These are phyloP conservation scores for Physcomitrellopsis africana DNA, from an alignment of 225 moss, liverwort and hornwort species.

Conservation along the genomic window DNA sequence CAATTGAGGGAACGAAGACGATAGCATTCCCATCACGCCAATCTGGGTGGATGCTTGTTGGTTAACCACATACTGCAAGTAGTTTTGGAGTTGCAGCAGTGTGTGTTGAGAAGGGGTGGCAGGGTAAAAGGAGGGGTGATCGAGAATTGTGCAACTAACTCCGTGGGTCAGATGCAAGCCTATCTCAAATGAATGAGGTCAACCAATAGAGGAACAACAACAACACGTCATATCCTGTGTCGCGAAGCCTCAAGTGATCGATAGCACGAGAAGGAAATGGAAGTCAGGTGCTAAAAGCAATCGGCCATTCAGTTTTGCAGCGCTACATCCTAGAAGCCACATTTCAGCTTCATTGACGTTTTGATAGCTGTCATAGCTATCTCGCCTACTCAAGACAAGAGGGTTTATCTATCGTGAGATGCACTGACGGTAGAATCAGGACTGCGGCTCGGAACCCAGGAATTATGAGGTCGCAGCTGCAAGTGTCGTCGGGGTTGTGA, in stretches of 20 bases:
- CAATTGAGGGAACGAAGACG: conserved; percentile 8
- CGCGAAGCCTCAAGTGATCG: conserved; percentile 12
- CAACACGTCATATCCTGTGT: conserved; percentile 20
- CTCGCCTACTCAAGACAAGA: background rate
- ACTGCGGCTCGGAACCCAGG: background rate
- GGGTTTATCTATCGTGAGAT: background rate
- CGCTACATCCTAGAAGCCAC: background rate
- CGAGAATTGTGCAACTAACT: conserved; percentile 10
- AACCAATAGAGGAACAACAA: conserved; percentile 6
- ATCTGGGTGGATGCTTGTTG: conserved; percentile 19
- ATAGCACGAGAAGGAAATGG: conserved; percentile 17
- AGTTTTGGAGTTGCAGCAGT: conserved; percentile 4
- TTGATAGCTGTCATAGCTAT: conserved; percentile 11
- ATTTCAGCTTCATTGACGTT: conserved; percentile 4
- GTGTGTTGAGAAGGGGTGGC: conserved; percentile 6
- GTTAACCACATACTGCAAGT: conserved; percentile 15
- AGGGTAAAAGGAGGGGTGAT: conserved; percentile 13
- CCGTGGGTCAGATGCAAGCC: conserved; percentile 20
- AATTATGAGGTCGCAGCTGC: conserved; percentile 14
- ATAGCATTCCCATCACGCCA: background rate
- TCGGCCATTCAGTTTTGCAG: background rate
- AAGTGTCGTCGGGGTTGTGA: background rate
- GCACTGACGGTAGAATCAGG: conserved; percentile 25
- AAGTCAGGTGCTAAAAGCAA: conserved; percentile 6
- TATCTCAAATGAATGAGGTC: conserved; percentile 8